These are phyloP conservation scores for Styphnolobium japonicum DNA, from an alignment of 306 rosid genomes.

Conservation along the genomic window DNA sequence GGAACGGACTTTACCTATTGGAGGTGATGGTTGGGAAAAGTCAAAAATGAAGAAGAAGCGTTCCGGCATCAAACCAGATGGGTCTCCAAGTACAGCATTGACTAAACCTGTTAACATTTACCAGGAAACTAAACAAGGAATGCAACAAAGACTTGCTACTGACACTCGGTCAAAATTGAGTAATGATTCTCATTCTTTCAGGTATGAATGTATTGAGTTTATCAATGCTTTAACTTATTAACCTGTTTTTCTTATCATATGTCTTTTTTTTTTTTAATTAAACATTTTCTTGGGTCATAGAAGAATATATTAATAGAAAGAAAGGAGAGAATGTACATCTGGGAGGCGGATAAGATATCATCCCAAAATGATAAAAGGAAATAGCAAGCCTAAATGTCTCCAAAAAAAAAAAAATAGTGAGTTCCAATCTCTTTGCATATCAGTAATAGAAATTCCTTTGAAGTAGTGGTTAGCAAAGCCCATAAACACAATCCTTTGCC, in stretches of 20 bases:
- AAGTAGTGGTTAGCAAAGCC: too few species aligned
- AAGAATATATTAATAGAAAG: too few species aligned
- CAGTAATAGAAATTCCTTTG: too few species aligned
- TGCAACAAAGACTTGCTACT: constrained; percentile 61
- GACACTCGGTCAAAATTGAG: constrained; percentile 70
- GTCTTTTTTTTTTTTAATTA: neutral
- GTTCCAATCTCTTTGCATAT: too few species aligned
- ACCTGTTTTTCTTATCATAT: neutral
- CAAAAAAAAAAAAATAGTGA: too few species aligned
- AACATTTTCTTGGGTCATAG: too few species aligned
- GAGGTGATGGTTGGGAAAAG: constrained; percentile 92
- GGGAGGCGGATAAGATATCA: too few species aligned
- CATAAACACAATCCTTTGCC: too few species aligned
- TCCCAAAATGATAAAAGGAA: too few species aligned
- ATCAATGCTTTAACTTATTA: neutral
- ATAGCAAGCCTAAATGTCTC: too few species aligned
- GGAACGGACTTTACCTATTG: constrained; percentile 65
- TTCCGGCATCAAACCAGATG: constrained; percentile 81
- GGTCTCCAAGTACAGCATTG: constrained; percentile 51
- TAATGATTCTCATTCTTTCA: constrained; percentile 74
- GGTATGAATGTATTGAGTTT: constrained; percentile 44
- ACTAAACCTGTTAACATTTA: constrained; percentile 59
- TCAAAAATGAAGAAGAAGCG: constrained; percentile 87
- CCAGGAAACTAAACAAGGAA: constrained; percentile 75
- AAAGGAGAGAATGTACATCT: too few species aligned